Percentiles rank a stretch among this genome's conserved stretches.
These are phyloP conservation scores for Xylariaceae sp. DNA, from an alignment of 2,329 filamentous ascomycete genomes.

Conservation along the genomic window DNA sequence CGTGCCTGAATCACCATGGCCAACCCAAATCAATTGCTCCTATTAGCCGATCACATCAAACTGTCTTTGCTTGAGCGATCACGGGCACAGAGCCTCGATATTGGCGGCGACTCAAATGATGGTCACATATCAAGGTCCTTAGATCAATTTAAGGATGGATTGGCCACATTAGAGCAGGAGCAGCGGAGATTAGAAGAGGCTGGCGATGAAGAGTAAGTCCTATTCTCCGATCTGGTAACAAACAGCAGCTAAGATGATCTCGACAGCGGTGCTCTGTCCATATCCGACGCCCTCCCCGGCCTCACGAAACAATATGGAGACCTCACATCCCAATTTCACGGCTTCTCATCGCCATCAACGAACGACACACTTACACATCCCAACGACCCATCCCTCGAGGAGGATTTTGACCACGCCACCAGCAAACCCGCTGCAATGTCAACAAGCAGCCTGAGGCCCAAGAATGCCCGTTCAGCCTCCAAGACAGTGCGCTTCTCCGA, in stretches of 20 bases:
- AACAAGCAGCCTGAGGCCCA: conserved; percentile 27
- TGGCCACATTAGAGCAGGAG: conserved; percentile 65
- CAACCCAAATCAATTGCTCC: conserved; percentile 73
- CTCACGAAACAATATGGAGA: conserved; percentile 73
- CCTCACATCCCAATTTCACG: conserved; percentile 76
- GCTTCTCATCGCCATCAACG: conserved; percentile 51
- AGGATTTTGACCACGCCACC: conserved; percentile 62
- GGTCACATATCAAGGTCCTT: conserved; percentile 84
- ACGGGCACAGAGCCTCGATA: conserved; percentile 74
- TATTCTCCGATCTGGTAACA: conserved; percentile 3
- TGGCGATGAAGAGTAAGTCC: conserved; percentile 59
- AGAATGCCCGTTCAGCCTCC: conserved; percentile 35
- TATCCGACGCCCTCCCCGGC: conserved; percentile 62
- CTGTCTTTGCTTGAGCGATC: conserved; percentile 89
- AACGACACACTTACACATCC: conserved; percentile 53
- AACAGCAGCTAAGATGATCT: neutral
- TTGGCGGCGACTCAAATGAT: conserved; percentile 78
- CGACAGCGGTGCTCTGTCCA: conserved; percentile 42
- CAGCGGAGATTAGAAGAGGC: conserved; percentile 59
- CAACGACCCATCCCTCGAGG: conserved; percentile 59
- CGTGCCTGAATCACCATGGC: conserved; percentile 40
- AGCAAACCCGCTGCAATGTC: conserved; percentile 34
- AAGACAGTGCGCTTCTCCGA: conserved; percentile 89
- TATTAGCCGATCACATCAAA: conserved; percentile 95
- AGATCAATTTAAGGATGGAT: conserved; percentile 77